Evolutionary conservation across 2,329 filamentous ascomycete species (phyloP).

Genomic region (Claviceps purpurea): DNA sequence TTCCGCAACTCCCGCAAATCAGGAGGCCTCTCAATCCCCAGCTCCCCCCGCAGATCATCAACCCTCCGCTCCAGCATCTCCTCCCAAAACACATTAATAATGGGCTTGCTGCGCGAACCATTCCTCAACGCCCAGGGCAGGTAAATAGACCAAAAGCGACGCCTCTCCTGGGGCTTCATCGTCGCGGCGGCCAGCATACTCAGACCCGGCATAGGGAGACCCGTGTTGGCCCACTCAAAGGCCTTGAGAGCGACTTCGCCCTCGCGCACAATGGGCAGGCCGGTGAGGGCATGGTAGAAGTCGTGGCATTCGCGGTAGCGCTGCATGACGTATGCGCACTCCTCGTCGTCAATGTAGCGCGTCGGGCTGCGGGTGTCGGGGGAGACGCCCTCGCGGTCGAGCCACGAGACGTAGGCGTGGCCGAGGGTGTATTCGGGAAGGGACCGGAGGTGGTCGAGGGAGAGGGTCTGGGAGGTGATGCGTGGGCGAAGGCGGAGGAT

Average conservation of each 20-base stretch:
- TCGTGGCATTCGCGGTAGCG: constrained; percentile 95
- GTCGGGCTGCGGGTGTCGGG: constrained; percentile 77
- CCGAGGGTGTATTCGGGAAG: constrained; percentile 67
- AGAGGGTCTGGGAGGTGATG: constrained; percentile 62
- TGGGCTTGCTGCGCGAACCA: constrained; percentile 59
- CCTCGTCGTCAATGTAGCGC: constrained; percentile 83
- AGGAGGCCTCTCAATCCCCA: constrained; percentile 80
- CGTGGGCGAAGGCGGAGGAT: constrained; percentile 85
- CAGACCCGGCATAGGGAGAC: constrained; percentile 88
- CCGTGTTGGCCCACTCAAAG: constrained; percentile 91
- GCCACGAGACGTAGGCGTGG: constrained; percentile 71
- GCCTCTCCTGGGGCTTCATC: constrained; percentile 67
- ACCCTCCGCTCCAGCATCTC: constrained; percentile 81
- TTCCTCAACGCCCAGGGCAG: constrained; percentile 85
- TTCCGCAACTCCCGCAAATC: constrained; percentile 70
- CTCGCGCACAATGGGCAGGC: constrained; percentile 81
- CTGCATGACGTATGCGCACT: constrained; percentile 98
- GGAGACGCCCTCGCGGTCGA: constrained; percentile 86
- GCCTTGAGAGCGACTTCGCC: constrained; percentile 96
- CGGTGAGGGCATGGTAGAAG: constrained; percentile 92
- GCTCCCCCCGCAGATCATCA: constrained; percentile 53
- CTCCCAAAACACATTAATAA: constrained; percentile 98
- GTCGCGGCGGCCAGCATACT: constrained; percentile 77
- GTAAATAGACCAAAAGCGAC: constrained; percentile 61
- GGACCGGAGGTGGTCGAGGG: constrained; percentile 54